These are phyloP conservation scores for Phytophthora syringae DNA, from an alignment of 352 stramenopile species.

Conservation along the genomic window DNA sequence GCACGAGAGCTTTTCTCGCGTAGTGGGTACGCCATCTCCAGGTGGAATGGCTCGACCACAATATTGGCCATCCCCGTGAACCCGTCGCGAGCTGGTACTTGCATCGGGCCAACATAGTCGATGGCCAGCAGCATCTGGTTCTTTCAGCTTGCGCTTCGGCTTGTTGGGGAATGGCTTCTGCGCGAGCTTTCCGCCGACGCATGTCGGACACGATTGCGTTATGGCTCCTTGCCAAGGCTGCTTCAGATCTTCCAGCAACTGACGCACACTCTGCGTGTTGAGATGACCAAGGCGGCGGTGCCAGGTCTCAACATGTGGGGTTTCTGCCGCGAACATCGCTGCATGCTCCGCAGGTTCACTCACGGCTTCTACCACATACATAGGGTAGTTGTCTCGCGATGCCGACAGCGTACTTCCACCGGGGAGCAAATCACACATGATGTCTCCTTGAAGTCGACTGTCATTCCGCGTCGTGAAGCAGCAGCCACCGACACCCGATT, in stretches of 20 bases:
- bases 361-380: conserved; percentile 8
- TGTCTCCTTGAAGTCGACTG: neutral
- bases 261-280: conserved; percentile 9
- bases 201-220: conserved; percentile 3
- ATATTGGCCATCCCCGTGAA: neutral
- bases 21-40: too few relatives aligned
- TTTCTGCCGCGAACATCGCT: neutral
- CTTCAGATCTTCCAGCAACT: conserved; percentile 2
- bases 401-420: neutral
- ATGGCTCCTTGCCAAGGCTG: neutral
- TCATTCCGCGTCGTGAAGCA: conserved; percentile 2
- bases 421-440: neutral
- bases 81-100: neutral
- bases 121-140: conserved; percentile 16
- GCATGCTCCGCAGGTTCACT: neutral
- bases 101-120: neutral
- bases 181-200: conserved; percentile 7
- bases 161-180: neutral
- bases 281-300: conserved; percentile 4
- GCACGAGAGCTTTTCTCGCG: neutral
- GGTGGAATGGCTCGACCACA: neutral
- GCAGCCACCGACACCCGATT: conserved; percentile 13
- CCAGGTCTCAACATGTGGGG: conserved; percentile 8
- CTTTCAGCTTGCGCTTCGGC: neutral
- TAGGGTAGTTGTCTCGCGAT: neutral